Base-by-base conservation (phyloP, 1,139 yeast genomes). In the Candida sp. region DNA sequence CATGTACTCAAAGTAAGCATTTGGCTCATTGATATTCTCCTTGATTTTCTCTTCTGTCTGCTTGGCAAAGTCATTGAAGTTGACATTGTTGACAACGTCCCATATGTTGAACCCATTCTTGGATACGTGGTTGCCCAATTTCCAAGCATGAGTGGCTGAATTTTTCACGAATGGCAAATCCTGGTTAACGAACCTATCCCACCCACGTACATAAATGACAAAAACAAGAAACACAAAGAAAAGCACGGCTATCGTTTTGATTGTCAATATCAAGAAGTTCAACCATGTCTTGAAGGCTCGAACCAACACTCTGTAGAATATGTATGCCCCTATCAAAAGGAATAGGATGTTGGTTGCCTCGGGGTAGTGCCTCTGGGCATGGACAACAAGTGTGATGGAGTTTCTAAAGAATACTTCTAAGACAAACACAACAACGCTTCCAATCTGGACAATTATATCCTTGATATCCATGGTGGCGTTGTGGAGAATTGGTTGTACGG, bases 221-320 rank as follows among this genome's bases (percentile, higher is more conserved):
- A 57, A 46, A 5, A 56, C 59, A 11, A 58, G 23, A 26, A 54
- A 33, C 4, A 60, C 17, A 32, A 59, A 43, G 8, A 46, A 26
- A 5, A 58, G 32, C 23, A 62, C 43, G 17, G 58, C 23, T 2
- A 56, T 35, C 2, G 54, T 52, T 55, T 70, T 71, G 22, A 68
- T 32, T 8, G 61, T 51, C n/a, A 61, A 50, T 28, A 66, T 50
- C 8, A 69, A 47, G 42, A 70, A 54, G 8, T 59, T 52, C 38
- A 67, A 41, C 76, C 77, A 72, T 52, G 70, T 55, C 49, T 54
- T 56, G 4, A 70, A 23, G 26, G 70, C 49, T 42, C 63, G 52
- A 6, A 61, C 46, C 17, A 63, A 44, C 34, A 66, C 39, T 46
- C 54, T 58, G 57, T 69, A 72, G 7, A 58, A 46, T 9, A 68